Evolutionary conservation across 441 rosid genomes (phyloP).

Genomic region (Gossypium davidsonii): DNA sequence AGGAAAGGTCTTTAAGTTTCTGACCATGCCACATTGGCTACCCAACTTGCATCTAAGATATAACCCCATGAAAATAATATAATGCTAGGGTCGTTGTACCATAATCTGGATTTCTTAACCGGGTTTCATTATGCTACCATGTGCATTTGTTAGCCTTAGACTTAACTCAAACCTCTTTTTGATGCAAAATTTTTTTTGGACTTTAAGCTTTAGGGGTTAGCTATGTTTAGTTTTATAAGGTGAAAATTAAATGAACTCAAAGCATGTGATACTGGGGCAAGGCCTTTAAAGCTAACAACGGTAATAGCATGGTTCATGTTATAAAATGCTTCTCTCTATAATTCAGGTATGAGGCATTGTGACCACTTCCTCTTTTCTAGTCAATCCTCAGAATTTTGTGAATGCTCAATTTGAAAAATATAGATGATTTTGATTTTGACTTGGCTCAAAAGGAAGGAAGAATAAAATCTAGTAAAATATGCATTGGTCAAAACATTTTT

Average conservation of each 20-base stretch:
- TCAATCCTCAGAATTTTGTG: not conserved
- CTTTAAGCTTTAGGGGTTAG: not conserved
- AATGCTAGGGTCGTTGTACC: not conserved
- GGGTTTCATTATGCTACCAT: conserved; percentile 1
- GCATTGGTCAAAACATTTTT: not conserved
- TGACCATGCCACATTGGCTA: not conserved
- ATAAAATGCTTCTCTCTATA: not conserved
- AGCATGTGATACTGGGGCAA: not conserved
- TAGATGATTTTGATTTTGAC: not conserved
- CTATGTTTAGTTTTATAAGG: not conserved
- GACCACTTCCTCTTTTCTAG: not conserved
- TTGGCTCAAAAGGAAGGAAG: not conserved
- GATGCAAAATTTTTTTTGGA: not conserved
- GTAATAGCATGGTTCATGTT: not conserved
- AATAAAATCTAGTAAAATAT: not conserved
- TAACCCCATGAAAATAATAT: not conserved
- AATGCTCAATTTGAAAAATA: not conserved
- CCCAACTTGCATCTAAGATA: conserved; percentile 3
- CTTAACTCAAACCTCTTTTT: not conserved
- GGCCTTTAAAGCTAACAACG: not conserved
- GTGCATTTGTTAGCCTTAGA: not conserved
- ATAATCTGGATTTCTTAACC: not conserved
- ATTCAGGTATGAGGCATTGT: not conserved
- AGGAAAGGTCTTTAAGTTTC: conserved; percentile 1
- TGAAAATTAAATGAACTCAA: not conserved